These are phyloP conservation scores for Castanospermum australe DNA, from an alignment of 306 rosid species.

Conservation along the genomic window DNA sequence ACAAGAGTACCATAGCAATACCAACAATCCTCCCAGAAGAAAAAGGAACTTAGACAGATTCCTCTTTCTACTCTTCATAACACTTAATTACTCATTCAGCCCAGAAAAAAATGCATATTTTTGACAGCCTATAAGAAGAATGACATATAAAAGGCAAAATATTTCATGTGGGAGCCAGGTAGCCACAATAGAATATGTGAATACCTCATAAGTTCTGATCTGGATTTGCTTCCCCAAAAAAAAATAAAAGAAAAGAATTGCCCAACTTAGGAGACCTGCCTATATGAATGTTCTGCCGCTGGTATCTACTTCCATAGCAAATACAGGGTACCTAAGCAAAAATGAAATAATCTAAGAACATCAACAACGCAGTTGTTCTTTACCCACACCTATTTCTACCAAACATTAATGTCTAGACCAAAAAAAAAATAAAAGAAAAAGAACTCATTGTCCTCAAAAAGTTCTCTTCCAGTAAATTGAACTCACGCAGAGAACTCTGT, in stretches of 20 bases:
- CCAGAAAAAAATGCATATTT: background rate
- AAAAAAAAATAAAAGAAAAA: too few species aligned
- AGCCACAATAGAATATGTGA: too few species aligned
- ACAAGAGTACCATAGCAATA: too few species aligned
- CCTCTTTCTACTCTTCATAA: too few species aligned
- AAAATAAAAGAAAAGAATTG: too few species aligned
- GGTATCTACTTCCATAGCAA: background rate
- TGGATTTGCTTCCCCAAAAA: background rate
- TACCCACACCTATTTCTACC: background rate
- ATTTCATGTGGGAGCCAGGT: too few species aligned
- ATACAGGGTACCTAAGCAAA: background rate
- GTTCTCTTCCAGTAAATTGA: background rate
- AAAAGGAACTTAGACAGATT: too few species aligned
- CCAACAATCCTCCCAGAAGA: too few species aligned
- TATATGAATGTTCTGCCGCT: background rate
- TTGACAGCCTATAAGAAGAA: background rate
- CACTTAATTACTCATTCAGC: background rate
- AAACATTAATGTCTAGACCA: background rate
- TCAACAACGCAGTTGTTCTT: too few species aligned
- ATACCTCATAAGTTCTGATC: too few species aligned
- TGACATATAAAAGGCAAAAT: background rate
- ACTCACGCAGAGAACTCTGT: background rate
- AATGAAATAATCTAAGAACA: background rate
- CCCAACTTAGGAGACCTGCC: background rate
- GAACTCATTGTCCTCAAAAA: background rate